These are phyloP conservation scores for Trichoderma sp. DNA, from an alignment of 2,329 filamentous ascomycete genomes.

Conservation along the genomic window DNA sequence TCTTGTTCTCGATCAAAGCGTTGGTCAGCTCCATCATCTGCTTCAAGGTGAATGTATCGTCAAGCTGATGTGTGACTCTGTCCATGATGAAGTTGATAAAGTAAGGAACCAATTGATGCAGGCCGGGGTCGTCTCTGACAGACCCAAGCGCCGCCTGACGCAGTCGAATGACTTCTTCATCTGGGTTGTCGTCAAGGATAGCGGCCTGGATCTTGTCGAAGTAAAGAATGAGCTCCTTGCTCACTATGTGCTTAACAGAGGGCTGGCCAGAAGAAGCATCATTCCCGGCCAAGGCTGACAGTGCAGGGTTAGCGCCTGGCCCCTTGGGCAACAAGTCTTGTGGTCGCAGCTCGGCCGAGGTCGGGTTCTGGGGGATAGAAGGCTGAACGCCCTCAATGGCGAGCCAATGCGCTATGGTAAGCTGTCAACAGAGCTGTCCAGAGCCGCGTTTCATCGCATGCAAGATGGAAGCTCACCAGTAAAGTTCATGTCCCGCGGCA, in stretches of 20 bases:
- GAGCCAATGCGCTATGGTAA: conserved; percentile 78
- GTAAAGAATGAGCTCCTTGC: conserved; percentile 92
- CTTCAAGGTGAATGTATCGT: conserved; percentile 81
- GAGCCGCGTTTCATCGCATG: no score
- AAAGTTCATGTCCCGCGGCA: conserved; percentile 87
- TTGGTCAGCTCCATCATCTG: conserved; percentile 91
- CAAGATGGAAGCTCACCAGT: conserved; percentile 60
- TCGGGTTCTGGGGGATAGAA: conserved; percentile 93
- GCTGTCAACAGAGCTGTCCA: conserved; percentile 19
- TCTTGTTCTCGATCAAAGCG: conserved; percentile 78
- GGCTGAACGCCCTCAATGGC: conserved; percentile 97
- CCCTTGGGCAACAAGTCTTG: conserved; percentile 89
- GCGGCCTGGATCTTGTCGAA: conserved; percentile 93
- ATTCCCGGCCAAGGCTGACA: conserved; percentile 76
- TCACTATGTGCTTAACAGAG: conserved; percentile 91
- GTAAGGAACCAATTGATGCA: conserved; percentile 94
- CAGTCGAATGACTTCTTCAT: conserved; percentile 68
- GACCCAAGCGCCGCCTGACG: conserved; percentile 82
- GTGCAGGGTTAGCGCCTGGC: conserved; percentile 77
- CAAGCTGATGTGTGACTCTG: conserved; percentile 89
- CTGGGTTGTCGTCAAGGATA: conserved; percentile 81
- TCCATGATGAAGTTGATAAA: conserved; percentile 95
- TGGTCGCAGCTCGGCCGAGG: conserved; percentile 74
- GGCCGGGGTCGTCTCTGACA: conserved; percentile 80
- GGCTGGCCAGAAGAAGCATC: conserved; percentile 84